Evolutionary conservation across 768 basidiomycete species (phyloP).

Genomic region (Leccinum olivaceopallidum): DNA sequence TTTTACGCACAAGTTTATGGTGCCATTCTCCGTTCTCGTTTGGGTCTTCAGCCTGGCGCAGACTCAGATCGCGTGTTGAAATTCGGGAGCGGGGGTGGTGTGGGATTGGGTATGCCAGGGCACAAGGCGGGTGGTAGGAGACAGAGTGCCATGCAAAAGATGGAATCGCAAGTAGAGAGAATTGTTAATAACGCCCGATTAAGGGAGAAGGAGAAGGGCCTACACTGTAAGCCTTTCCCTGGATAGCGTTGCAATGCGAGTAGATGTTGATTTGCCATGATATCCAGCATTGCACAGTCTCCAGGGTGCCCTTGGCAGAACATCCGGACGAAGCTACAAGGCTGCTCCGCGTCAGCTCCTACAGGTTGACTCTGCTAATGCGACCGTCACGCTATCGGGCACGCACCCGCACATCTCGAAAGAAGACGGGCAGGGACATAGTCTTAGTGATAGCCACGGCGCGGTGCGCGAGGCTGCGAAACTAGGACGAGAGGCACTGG

Average conservation of each 20-base stretch:
- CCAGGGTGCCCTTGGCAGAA: constrained; percentile 93
- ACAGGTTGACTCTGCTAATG: constrained; percentile 69
- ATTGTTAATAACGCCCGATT: constrained; percentile 90
- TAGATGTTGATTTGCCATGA: constrained; percentile 6
- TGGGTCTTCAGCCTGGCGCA: constrained; percentile 62
- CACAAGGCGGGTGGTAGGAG: constrained; percentile 63
- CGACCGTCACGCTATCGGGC: constrained; percentile 38
- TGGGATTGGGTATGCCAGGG: constrained; percentile 57
- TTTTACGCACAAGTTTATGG: constrained; percentile 98
- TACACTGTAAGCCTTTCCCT: constrained; percentile 45
- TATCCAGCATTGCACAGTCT: constrained; percentile 67
- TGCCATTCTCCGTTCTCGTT: constrained; percentile 75
- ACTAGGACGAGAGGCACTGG: constrained; percentile 72
- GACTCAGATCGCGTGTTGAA: constrained; percentile 78
- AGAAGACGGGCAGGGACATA: constrained; percentile 40
- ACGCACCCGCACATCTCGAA: constrained; percentile 54
- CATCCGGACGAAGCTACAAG: constrained; percentile 90
- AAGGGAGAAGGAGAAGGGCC: constrained; percentile 81
- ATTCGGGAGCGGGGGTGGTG: constrained; percentile 84
- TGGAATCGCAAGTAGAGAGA: constrained; percentile 94
- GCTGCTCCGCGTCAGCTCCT: constrained; percentile 96
- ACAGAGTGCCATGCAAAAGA: constrained; percentile 86
- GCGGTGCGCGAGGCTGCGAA: constrained; percentile 75
- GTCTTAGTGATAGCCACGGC: constrained; percentile 43
- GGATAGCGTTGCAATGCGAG: background rate